Percentiles rank a stretch among this genome's conserved stretches.
Conservation (phyloP, 495 filamentous ascomycete genomes). For the Immersiella caudata region DNA sequence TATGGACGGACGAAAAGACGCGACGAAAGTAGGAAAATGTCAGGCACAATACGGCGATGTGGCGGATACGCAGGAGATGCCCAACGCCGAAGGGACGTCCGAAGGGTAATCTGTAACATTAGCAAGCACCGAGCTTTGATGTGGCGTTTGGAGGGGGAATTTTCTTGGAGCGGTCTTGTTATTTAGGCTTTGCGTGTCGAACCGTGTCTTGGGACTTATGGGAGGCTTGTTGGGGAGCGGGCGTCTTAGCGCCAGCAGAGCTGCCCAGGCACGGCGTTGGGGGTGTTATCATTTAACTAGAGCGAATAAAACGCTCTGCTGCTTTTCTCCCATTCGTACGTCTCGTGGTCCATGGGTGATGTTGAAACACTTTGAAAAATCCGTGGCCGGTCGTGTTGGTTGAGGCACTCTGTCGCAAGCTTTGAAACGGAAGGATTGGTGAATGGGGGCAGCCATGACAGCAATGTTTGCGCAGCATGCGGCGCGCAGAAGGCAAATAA, state of each 20-base stretch:
- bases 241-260: constrained; percentile 5
- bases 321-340: not conserved
- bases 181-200: constrained; percentile 17
- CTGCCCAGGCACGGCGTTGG: constrained; percentile 13
- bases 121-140: constrained; percentile 16
- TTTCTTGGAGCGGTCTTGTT: constrained; percentile 1
- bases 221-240: not conserved
- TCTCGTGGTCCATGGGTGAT: not conserved
- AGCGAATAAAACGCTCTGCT: not conserved
- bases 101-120: constrained; percentile 25
- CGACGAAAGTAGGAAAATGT: not conserved
- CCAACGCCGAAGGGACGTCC: constrained; percentile 7
- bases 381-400: not conserved
- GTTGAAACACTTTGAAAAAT: not conserved
- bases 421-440: not conserved
- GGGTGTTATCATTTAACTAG: constrained; percentile 11
- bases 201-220: constrained; percentile 7
- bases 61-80: constrained; percentile 18
- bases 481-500: not conserved
- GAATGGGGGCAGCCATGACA: not conserved
- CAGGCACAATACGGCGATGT: not conserved
- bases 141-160: constrained; percentile 4
- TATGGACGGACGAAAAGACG: not conserved
- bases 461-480: not conserved
- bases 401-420: not conserved